A percentile compares a stretch with the other conserved stretches of the same genome.
Conservation (phyloP, 2,329 filamentous ascomycete species). For the Fusarium bactridioides region DNA sequence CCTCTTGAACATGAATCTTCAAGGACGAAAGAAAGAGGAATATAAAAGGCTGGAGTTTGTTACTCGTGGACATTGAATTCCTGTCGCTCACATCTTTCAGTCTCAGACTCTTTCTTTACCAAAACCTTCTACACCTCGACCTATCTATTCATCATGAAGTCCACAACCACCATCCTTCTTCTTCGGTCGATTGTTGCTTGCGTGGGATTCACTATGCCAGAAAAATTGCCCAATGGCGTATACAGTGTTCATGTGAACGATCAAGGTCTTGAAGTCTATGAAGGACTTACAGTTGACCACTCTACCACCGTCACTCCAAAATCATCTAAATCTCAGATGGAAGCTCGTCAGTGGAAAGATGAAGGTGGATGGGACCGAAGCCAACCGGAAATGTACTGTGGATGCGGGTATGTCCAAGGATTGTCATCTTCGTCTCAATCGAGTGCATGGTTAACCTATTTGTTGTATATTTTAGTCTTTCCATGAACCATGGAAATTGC, state of each 20-base stretch:
- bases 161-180: neutral
- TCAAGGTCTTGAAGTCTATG: neutral
- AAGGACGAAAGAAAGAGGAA: no score
- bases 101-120: neutral
- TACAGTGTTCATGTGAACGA: neutral
- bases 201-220: neutral
- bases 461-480: neutral
- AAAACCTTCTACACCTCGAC: neutral
- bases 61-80: neutral
- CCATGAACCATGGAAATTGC: neutral
- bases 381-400: neutral
- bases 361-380: neutral
- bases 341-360: neutral
- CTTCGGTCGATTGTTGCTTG: neutral
- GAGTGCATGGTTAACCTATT: neutral
- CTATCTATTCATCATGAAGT: neutral
- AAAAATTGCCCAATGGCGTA: neutral
- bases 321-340: neutral
- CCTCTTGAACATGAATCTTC: neutral
- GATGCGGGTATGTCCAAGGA: neutral
- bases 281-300: neutral
- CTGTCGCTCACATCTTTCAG: neutral
- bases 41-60: neutral
- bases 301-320: neutral
- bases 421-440: neutral